phyloP scores from a whole-genome alignment of 768 basidiomycete species.

The Leccinum boreale region DNA sequence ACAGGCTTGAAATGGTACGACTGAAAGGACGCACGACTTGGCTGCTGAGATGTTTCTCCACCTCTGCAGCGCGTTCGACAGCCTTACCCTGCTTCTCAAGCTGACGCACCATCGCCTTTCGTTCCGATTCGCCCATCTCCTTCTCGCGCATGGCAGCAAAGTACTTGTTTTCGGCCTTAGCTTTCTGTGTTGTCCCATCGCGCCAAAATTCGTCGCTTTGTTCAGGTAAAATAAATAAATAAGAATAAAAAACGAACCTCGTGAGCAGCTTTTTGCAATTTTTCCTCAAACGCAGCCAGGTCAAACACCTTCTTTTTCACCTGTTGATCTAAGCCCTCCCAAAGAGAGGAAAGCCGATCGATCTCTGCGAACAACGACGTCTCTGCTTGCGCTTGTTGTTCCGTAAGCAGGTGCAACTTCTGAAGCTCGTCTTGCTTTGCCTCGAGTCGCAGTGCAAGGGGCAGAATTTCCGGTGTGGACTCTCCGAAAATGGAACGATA shows the following conservation, averaged over 20 bases:
- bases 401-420: slow-evolving; percentile 57
- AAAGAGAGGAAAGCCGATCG: slow-evolving; percentile 80
- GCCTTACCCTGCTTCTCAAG: slow-evolving; percentile 59
- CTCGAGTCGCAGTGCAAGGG: slow-evolving; percentile 53
- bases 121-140: slow-evolving; percentile 75
- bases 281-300: slow-evolving; percentile 70
- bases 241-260: slow-evolving; percentile 52
- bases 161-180: slow-evolving; percentile 94
- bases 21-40: slow-evolving; percentile 53
- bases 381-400: slow-evolving; percentile 66
- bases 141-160: slow-evolving; percentile 87
- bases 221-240: neutral
- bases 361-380: slow-evolving; percentile 78
- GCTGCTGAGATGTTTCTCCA: slow-evolving; percentile 54
- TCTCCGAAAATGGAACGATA: slow-evolving; percentile 68
- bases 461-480: slow-evolving; percentile 45
- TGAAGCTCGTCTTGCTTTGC: slow-evolving; percentile 68
- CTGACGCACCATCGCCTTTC: slow-evolving; percentile 57
- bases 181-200: slow-evolving; percentile 56
- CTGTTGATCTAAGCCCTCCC: slow-evolving; percentile 81
- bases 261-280: slow-evolving; percentile 54
- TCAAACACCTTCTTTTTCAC: slow-evolving; percentile 85
- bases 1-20: neutral
- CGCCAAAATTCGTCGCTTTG: neutral
- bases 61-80: slow-evolving; percentile 62